phyloP scores from a whole-genome alignment of 2,329 filamentous ascomycete species.

The Cordyceps tenuipes region DNA sequence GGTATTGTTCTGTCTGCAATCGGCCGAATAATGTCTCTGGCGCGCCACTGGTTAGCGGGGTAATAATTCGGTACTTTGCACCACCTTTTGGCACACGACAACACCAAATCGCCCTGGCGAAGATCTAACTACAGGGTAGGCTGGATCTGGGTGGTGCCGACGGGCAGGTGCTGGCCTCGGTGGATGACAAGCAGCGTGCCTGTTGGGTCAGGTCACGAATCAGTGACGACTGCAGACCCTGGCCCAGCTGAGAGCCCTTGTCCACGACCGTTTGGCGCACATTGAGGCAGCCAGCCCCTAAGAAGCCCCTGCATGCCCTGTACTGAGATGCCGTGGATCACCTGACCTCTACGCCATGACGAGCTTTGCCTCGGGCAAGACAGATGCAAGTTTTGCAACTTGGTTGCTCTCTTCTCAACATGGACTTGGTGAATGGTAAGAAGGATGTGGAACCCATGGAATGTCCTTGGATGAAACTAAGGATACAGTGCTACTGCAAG shows the following conservation, averaged over 20 bases:
- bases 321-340: not conserved
- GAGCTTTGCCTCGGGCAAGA: not conserved
- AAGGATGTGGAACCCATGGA: not conserved
- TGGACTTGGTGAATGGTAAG: not conserved
- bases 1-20: not conserved
- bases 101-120: too few relatives aligned
- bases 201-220: not conserved
- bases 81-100: not conserved
- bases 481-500: not conserved
- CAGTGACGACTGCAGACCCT: not conserved
- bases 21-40: not conserved
- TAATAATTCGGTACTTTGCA: not conserved
- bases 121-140: not conserved
- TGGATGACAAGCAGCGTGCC: not conserved
- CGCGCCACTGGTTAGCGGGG: not conserved
- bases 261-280: not conserved
- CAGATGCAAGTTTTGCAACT: not conserved
- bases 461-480: not conserved
- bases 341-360: not conserved
- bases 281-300: constrained; percentile 1
- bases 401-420: not conserved
- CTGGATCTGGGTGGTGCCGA: too few relatives aligned
- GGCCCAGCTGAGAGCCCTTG: not conserved
- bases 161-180: too few relatives aligned
- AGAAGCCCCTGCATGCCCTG: too few relatives aligned